Evolutionary conservation across 2,329 filamentous ascomycete species (phyloP).

Genomic region (Xylariaceae sp.): DNA sequence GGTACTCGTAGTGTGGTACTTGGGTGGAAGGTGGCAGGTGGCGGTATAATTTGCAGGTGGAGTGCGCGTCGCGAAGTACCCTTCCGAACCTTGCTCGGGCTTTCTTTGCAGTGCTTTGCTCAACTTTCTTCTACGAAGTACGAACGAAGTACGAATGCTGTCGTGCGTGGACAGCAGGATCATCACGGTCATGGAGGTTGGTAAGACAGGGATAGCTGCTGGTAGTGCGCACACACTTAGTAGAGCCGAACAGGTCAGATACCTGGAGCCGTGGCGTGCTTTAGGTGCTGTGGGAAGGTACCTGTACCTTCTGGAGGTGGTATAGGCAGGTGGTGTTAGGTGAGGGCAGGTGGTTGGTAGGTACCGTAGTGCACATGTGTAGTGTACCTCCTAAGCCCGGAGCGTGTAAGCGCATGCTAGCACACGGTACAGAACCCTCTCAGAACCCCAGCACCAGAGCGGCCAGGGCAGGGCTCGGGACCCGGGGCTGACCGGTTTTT

Average conservation of each 20-base stretch:
- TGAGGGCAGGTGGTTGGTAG: not conserved
- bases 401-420: too few species aligned
- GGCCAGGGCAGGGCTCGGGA: slow-evolving; percentile 11
- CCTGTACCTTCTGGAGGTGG: not conserved
- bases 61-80: not conserved
- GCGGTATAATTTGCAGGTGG: not conserved
- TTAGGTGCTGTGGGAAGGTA: not conserved
- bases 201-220: too few species aligned
- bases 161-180: too few species aligned
- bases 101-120: too few species aligned
- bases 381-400: not conserved
- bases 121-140: too few species aligned
- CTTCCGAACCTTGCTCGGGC: not conserved
- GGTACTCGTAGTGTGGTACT: not conserved
- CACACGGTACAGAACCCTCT: too few species aligned
- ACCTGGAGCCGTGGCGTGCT: not conserved
- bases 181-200: too few species aligned
- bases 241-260: not conserved
- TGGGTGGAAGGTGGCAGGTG: slow-evolving; percentile 7
- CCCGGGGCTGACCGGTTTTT: slow-evolving; percentile 13
- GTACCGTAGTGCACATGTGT: not conserved
- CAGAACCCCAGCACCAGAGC: too few species aligned
- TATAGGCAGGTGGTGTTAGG: not conserved
- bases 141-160: too few species aligned
- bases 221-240: too few species aligned